Evolutionary conservation across 352 stramenopile genomes (phyloP).

Genomic region (Pythium graminicola): DNA sequence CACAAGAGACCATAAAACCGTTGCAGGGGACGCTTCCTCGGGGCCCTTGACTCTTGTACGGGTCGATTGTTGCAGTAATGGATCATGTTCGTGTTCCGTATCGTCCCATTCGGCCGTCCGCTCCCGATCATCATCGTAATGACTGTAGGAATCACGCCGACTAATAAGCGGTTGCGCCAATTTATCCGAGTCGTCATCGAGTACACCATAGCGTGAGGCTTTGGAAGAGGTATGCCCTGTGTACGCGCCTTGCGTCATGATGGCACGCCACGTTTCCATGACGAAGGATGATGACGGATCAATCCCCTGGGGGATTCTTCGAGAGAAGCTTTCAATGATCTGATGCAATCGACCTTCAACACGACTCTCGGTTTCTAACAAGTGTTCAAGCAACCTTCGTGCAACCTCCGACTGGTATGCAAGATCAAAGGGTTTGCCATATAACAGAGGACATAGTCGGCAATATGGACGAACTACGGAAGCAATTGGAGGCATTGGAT

Average conservation of each 20-base stretch:
- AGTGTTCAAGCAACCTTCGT: slow-evolving; percentile 25
- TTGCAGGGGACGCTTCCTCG: slow-evolving; percentile 8
- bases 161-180: slow-evolving; percentile 37
- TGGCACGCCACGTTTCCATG: slow-evolving; percentile 22
- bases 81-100: slow-evolving; percentile 9
- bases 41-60: slow-evolving; percentile 12
- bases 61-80: slow-evolving; percentile 1
- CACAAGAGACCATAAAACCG: slow-evolving; percentile 15
- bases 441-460: neutral
- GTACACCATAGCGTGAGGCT: slow-evolving; percentile 22
- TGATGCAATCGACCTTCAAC: slow-evolving; percentile 5
- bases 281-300: too few species aligned
- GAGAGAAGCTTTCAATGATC: slow-evolving; percentile 8
- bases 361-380: neutral
- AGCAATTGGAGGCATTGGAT: slow-evolving; percentile 26
- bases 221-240: slow-evolving; percentile 6
- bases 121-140: neutral
- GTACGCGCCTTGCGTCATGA: slow-evolving; percentile 25
- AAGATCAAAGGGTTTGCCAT: neutral
- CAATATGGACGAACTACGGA: slow-evolving; percentile 29
- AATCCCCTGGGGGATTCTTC: neutral
- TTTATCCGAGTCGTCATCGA: slow-evolving; percentile 30
- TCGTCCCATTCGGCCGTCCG: too few species aligned
- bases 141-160: slow-evolving; percentile 5
- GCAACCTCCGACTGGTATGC: slow-evolving; percentile 12